Evolutionary conservation across 495 filamentous ascomycete species (phyloP).

Genomic region (Aspergillus cristatus): DNA sequence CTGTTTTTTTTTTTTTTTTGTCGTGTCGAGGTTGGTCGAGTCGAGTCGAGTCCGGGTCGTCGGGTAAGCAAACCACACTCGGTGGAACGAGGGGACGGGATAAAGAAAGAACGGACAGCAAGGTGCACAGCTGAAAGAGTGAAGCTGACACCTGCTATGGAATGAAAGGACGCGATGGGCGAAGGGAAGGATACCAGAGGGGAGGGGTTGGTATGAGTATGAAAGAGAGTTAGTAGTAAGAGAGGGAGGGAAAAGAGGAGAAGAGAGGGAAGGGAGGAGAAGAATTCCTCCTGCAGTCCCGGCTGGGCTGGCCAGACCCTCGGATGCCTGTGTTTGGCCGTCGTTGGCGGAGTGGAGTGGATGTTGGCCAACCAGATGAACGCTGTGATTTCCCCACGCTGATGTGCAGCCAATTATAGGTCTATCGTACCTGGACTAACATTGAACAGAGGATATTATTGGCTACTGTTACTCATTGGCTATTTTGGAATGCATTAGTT

Average conservation of each 20-base stretch:
- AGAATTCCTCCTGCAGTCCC: too few species aligned
- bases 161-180: slow-evolving; percentile 18
- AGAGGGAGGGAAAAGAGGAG: slow-evolving; percentile 12
- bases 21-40: not conserved
- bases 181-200: slow-evolving; percentile 18
- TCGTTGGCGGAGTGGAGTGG: too few species aligned
- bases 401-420: too few species aligned
- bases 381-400: too few species aligned
- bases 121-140: slow-evolving; percentile 66
- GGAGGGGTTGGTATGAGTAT: slow-evolving; percentile 32
- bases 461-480: too few species aligned
- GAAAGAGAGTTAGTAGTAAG: slow-evolving; percentile 18
- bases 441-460: too few species aligned
- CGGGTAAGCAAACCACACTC: too few species aligned
- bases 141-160: slow-evolving; percentile 62
- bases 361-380: too few species aligned
- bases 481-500: too few species aligned
- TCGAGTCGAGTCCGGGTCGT: not conserved
- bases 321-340: too few species aligned
- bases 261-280: slow-evolving; percentile 15
- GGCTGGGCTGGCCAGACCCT: slow-evolving; percentile 13
- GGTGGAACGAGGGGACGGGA: not conserved
- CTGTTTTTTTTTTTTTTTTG: not conserved
- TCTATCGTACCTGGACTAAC: too few species aligned
- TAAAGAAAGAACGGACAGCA: slow-evolving; percentile 45